Conservation (phyloP, 495 filamentous ascomycete species). For the Penicillium dipodomyicola region DNA sequence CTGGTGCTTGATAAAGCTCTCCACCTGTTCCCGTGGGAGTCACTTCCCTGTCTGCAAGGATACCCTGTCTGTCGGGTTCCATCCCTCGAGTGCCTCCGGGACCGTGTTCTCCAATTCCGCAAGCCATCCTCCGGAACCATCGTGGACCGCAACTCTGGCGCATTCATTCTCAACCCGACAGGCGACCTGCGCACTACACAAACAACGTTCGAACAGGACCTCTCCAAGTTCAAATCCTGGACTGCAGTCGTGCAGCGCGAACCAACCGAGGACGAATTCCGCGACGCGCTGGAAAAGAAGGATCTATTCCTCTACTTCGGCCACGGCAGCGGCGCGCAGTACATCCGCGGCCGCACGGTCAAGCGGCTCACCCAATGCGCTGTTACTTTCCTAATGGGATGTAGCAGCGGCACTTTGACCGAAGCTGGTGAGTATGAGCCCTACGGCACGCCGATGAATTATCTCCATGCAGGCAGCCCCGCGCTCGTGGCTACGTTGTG, state of each 20-base stretch:
- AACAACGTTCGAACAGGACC: conserved; percentile 60
- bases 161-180: conserved; percentile 85
- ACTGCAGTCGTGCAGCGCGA: conserved; percentile 59
- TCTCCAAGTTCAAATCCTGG: conserved; percentile 61
- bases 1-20: conserved; percentile 89
- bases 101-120: conserved; percentile 57
- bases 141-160: conserved; percentile 55
- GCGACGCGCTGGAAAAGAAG: conserved; percentile 53
- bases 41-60: conserved; percentile 78
- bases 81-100: conserved; percentile 74
- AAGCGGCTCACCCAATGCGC: conserved; percentile 73
- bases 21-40: conserved; percentile 94
- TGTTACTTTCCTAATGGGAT: conserved; percentile 89
- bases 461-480: conserved; percentile 79
- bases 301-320: conserved; percentile 89
- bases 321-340: conserved; percentile 93
- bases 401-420: conserved; percentile 71
- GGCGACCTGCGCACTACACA: conserved; percentile 81
- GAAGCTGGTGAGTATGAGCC: conserved; percentile 87
- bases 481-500: conserved; percentile 88
- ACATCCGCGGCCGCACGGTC: conserved; percentile 76
- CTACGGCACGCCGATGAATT: conserved; percentile 84
- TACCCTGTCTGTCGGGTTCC: conserved; percentile 80
- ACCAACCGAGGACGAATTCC: conserved; percentile 77
- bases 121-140: conserved; percentile 27